phyloP scores from a whole-genome alignment of 2,329 filamentous ascomycete genomes.

The Neocucurbitaria cava region DNA sequence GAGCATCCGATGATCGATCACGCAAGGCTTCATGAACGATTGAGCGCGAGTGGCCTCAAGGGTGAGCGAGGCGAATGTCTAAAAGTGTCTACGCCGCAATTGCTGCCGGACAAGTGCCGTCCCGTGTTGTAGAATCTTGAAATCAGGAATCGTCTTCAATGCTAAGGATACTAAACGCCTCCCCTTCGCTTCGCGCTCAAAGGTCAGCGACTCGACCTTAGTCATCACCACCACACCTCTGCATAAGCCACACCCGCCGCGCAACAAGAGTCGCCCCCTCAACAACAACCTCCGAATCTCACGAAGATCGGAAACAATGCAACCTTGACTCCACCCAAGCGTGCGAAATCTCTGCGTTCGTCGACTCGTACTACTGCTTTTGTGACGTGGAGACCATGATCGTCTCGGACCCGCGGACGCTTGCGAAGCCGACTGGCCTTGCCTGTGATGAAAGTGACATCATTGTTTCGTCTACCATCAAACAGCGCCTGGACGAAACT shows the following conservation, averaged over 20 bases:
- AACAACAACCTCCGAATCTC: not conserved
- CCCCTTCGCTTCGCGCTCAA: not conserved
- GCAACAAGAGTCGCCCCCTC: not conserved
- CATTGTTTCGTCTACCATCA: conserved; percentile 14
- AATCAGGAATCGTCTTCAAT: not conserved
- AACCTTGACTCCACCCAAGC: conserved; percentile 4
- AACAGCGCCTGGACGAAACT: conserved; percentile 12
- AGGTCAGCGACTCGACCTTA: not conserved
- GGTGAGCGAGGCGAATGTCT: not conserved
- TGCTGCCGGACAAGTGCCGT: not conserved
- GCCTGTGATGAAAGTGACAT: conserved; percentile 14
- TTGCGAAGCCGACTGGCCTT: conserved; percentile 14
- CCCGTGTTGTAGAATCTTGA: not conserved
- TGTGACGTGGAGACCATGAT: conserved; percentile 13
- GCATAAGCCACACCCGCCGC: conserved; percentile 7
- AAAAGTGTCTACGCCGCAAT: not conserved
- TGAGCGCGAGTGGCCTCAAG: not conserved
- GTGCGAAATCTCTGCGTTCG: conserved; percentile 1
- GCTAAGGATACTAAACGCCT: not conserved
- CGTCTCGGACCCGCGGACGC: conserved; percentile 10
- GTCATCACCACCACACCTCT: conserved; percentile 5
- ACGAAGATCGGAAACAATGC: not conserved
- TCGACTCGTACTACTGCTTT: not conserved
- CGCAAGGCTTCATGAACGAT: not conserved
- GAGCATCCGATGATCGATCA: not conserved